These are phyloP conservation scores for Hyaloperonospora brassicae DNA, from an alignment of 352 stramenopile genomes.

Conservation along the genomic window DNA sequence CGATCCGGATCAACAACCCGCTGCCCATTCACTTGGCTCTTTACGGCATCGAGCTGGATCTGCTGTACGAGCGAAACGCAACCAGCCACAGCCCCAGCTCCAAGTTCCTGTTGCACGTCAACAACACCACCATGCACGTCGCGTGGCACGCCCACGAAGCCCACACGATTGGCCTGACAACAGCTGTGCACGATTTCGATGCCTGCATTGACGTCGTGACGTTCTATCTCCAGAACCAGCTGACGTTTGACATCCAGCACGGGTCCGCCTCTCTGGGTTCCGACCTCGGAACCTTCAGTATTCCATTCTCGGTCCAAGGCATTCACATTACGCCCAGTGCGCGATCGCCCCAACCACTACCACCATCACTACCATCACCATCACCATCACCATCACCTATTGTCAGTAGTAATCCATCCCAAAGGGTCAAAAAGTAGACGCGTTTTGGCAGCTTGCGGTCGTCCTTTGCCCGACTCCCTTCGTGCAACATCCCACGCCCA, in stretches of 20 bases:
- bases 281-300: constrained; percentile 56
- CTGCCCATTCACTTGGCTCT: constrained; percentile 72
- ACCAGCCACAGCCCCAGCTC: constrained; percentile 5
- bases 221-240: constrained; percentile 53
- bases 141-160: constrained; percentile 53
- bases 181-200: constrained; percentile 50
- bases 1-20: constrained; percentile 72
- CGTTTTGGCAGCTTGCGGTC: constrained; percentile 14
- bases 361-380: too few species aligned
- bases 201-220: constrained; percentile 55
- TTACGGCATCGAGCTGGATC: constrained; percentile 54
- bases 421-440: too few species aligned
- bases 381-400: too few species aligned
- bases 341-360: too few species aligned
- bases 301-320: constrained; percentile 58
- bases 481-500: constrained; percentile 1
- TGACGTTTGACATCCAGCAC: constrained; percentile 60
- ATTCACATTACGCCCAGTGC: constrained; percentile 51
- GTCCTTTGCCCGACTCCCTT: not conserved
- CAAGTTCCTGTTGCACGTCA: constrained; percentile 41
- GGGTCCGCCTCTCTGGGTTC: constrained; percentile 49
- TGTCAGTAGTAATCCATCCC: too few species aligned
- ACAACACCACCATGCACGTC: constrained; percentile 41
- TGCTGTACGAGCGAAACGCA: constrained; percentile 47
- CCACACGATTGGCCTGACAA: constrained; percentile 52